Conservation (phyloP, 495 filamentous ascomycete genomes). For the Penicillium herquei region DNA sequence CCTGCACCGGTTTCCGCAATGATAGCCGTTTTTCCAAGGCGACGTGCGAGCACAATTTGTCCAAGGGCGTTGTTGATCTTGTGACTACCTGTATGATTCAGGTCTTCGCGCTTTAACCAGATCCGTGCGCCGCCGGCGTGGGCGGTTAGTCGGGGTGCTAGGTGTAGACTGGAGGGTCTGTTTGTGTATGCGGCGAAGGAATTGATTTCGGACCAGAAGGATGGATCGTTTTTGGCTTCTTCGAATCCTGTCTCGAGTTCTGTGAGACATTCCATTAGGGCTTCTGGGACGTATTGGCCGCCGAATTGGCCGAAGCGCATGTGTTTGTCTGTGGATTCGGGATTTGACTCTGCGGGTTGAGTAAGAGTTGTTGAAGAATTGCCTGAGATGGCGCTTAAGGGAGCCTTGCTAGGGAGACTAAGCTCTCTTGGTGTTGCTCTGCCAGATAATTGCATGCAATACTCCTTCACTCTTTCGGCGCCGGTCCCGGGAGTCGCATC, state of each 20-base stretch:
- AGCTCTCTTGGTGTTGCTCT: background rate
- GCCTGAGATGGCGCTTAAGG: background rate
- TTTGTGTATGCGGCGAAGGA: slow-evolving; percentile 3
- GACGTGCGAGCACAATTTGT: slow-evolving; percentile 78
- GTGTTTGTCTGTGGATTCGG: background rate
- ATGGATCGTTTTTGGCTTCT: background rate
- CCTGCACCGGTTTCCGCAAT: slow-evolving; percentile 98
- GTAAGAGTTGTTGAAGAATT: background rate
- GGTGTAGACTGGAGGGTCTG: slow-evolving; percentile 1
- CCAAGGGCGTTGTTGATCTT: slow-evolving; percentile 98
- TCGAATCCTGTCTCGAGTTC: background rate
- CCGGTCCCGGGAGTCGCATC: slow-evolving; percentile 57
- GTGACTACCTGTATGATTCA: slow-evolving; percentile 84
- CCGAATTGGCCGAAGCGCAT: slow-evolving; percentile 5
- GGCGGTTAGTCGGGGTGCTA: slow-evolving; percentile 80
- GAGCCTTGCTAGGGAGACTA: too few relatives aligned
- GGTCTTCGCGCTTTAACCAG: slow-evolving; percentile 94
- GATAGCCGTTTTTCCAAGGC: slow-evolving; percentile 88
- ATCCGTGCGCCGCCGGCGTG: slow-evolving; percentile 89
- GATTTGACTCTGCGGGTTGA: background rate
- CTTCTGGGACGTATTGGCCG: slow-evolving; percentile 8
- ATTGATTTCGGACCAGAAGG: slow-evolving; percentile 1
- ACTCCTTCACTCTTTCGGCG: background rate
- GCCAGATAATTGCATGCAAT: background rate
- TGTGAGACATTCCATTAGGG: background rate